phyloP scores from a whole-genome alignment of 2,329 filamentous ascomycete species.

The Xylaria sp. region DNA sequence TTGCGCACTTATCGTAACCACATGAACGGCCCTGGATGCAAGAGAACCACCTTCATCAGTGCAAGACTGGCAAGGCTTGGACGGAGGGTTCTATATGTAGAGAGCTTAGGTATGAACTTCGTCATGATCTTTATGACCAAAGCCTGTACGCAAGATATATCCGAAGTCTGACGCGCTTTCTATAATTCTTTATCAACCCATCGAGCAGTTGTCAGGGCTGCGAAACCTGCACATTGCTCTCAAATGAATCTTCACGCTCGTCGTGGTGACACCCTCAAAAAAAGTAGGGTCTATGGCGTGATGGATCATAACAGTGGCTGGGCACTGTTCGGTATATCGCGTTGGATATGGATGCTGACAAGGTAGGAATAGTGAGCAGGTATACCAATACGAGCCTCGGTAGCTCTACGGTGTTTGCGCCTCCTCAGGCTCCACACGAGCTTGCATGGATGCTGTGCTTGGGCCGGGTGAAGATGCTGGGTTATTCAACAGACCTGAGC shows the following conservation, averaged over 20 bases:
- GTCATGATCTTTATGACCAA: constrained; percentile 11
- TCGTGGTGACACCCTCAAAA: neutral
- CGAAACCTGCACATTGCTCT: neutral
- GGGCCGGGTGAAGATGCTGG: constrained; percentile 39
- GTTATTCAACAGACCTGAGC: constrained; percentile 41
- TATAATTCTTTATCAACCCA: neutral
- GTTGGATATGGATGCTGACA: neutral
- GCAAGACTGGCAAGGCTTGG: constrained; percentile 1
- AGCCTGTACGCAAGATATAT: constrained; percentile 2
- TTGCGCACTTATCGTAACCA: constrained; percentile 14
- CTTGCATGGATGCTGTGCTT: constrained; percentile 48
- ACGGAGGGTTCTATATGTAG: constrained; percentile 7
- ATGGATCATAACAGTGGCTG: constrained; percentile 8
- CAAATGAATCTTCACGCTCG: constrained; percentile 4
- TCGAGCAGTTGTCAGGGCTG: neutral
- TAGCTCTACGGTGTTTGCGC: constrained; percentile 19
- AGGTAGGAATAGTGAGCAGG: neutral
- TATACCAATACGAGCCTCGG: neutral
- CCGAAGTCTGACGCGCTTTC: neutral
- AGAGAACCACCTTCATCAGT: neutral
- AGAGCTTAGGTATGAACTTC: constrained; percentile 2
- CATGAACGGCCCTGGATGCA: constrained; percentile 4
- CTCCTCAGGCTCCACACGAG: constrained; percentile 36
- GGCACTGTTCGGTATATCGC: constrained; percentile 13
- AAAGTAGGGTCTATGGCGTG: constrained; percentile 14